Conservation (phyloP, 2,329 filamentous ascomycete species). For the Colletotrichum sp. region DNA sequence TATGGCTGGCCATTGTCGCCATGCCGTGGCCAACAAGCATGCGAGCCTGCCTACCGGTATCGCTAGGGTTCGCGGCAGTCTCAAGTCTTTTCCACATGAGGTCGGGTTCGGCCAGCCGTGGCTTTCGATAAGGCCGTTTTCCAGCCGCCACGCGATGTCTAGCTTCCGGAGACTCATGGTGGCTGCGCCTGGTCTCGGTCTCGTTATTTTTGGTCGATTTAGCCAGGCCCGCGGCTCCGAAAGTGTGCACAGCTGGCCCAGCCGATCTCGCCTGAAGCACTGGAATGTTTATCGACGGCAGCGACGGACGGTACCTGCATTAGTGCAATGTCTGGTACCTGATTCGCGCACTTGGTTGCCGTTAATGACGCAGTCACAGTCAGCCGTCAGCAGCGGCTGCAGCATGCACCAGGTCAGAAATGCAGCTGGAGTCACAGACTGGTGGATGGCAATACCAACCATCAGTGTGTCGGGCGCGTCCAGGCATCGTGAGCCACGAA, state of each 20-base stretch:
- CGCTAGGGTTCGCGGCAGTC: neutral
- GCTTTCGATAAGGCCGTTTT: constrained; percentile 3
- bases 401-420: neutral
- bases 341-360: neutral
- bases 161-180: neutral
- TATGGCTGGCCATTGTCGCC: constrained; percentile 10
- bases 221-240: neutral
- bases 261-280: neutral
- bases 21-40: neutral
- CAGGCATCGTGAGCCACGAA: neutral
- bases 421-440: constrained; percentile 3
- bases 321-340: constrained; percentile 8
- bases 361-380: constrained; percentile 4
- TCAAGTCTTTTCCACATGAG: neutral
- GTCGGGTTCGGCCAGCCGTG: neutral
- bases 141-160: neutral
- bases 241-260: neutral
- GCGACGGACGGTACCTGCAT: constrained; percentile 12
- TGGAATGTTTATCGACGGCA: neutral
- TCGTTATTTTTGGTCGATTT: constrained; percentile 9
- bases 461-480: neutral
- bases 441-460: neutral
- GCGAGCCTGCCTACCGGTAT: neutral
- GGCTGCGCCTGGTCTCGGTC: neutral
- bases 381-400: constrained; percentile 7